Evolutionary conservation across 495 filamentous ascomycete genomes (phyloP).

Genomic region (Oidiodendron maius): DNA sequence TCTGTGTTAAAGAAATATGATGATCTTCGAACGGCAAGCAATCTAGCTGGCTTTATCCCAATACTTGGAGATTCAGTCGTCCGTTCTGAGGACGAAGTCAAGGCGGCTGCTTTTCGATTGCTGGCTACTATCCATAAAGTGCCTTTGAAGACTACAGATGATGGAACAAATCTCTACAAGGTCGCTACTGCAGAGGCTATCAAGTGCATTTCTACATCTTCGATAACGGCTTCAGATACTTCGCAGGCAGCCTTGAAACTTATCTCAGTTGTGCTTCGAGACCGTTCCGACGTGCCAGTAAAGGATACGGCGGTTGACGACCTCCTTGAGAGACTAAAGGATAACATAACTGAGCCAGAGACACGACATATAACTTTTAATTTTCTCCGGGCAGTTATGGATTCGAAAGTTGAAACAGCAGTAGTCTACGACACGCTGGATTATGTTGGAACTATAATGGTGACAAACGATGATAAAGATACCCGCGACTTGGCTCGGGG

Average conservation of each 20-base stretch:
- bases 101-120: constrained; percentile 73
- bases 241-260: constrained; percentile 84
- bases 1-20: constrained; percentile 76
- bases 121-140: constrained; percentile 83
- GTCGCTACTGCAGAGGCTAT: constrained; percentile 75
- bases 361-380: constrained; percentile 89
- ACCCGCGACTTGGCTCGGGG: constrained; percentile 82
- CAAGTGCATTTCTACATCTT: constrained; percentile 60
- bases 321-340: constrained; percentile 72
- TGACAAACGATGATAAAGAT: constrained; percentile 84
- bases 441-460: constrained; percentile 85
- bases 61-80: constrained; percentile 83
- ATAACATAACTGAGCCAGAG: constrained; percentile 90
- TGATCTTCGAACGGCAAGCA: constrained; percentile 66
- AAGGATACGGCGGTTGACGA: constrained; percentile 80
- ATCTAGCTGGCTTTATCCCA: constrained; percentile 78
- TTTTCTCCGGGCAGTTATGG: constrained; percentile 80
- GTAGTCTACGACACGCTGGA: constrained; percentile 89
- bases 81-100: constrained; percentile 81
- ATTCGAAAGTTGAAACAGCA: constrained; percentile 76
- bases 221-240: constrained; percentile 65
- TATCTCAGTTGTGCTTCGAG: constrained; percentile 76
- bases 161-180: constrained; percentile 61
- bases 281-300: constrained; percentile 64
- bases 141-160: constrained; percentile 50